Conservation (phyloP, 345 rosid species). For the Psidium friedrichsthalianum region DNA sequence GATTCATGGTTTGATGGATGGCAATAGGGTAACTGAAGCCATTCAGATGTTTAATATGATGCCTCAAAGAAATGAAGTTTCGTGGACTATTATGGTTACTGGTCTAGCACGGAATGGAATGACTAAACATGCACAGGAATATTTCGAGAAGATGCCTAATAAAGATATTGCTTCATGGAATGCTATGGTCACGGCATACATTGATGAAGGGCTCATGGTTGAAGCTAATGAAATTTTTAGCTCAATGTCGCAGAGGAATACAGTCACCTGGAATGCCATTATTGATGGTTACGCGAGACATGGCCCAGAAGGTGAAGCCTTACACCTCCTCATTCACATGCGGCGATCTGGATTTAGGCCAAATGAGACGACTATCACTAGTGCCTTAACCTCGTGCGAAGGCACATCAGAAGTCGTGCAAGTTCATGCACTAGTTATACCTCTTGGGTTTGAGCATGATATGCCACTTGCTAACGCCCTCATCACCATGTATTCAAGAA, state of each 20-base stretch:
- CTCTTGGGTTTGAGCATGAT: conserved; percentile 18
- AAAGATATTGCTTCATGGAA: conserved; percentile 27
- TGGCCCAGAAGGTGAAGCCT: conserved; percentile 19
- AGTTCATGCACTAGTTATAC: conserved; percentile 20
- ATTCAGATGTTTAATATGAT: conserved; percentile 19
- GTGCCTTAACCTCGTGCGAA: conserved; percentile 15
- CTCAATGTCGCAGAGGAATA: conserved; percentile 18
- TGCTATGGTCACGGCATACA: conserved; percentile 26
- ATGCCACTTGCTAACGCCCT: conserved; percentile 17
- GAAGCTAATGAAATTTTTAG: conserved; percentile 20
- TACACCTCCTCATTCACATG: conserved; percentile 18
- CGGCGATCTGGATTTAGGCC: conserved; percentile 10
- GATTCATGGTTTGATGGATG: conserved; percentile 24
- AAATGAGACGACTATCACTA: conserved; percentile 21
- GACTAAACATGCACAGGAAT: conserved; percentile 14
- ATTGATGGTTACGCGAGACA: conserved; percentile 28
- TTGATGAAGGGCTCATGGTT: conserved; percentile 11
- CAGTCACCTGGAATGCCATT: conserved; percentile 27
- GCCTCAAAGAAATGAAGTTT: conserved; percentile 26
- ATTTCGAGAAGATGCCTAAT: conserved; percentile 19
- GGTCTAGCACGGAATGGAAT: conserved; percentile 23
- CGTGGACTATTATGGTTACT: conserved; percentile 26
- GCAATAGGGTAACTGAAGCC: conserved; percentile 12
- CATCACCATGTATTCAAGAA: conserved; percentile 21
- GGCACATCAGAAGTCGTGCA: conserved; percentile 15